These are phyloP conservation scores for Corylus avellana DNA, from an alignment of 306 rosid genomes.

Conservation along the genomic window DNA sequence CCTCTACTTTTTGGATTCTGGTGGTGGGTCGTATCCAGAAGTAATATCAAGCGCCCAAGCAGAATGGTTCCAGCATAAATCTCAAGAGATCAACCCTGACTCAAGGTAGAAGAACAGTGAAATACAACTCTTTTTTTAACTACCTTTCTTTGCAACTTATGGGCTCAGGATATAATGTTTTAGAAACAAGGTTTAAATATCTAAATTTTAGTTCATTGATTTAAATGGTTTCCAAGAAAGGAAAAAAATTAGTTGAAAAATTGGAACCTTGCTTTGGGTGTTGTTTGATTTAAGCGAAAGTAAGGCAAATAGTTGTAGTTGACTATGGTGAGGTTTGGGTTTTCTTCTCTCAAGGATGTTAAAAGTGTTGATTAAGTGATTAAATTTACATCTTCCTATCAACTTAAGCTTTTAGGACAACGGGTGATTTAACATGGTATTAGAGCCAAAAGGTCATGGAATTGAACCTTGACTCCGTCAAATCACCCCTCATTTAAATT, in stretches of 20 bases:
- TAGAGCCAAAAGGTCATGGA: too few relatives aligned
- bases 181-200: neutral
- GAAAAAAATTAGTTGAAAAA: neutral
- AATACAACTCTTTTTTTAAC: neutral
- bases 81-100: slow-evolving; percentile 57
- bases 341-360: neutral
- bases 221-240: neutral
- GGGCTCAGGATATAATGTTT: neutral
- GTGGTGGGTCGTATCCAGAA: slow-evolving; percentile 91
- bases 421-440: too few relatives aligned
- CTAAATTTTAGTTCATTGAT: neutral
- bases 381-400: too few relatives aligned
- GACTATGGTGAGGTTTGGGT: neutral
- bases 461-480: too few relatives aligned
- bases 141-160: neutral
- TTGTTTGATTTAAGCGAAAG: neutral
- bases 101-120: slow-evolving; percentile 48
- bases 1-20: slow-evolving; percentile 85
- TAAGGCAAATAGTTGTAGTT: neutral
- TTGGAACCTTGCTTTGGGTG: neutral
- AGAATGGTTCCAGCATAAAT: slow-evolving; percentile 61
- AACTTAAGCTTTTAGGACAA: too few relatives aligned
- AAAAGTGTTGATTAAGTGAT: too few relatives aligned
- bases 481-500: too few relatives aligned
- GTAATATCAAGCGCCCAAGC: slow-evolving; percentile 66